These are phyloP conservation scores for Prunella vulgaris DNA, from an alignment of 257 asterid genomes.

Conservation along the genomic window DNA sequence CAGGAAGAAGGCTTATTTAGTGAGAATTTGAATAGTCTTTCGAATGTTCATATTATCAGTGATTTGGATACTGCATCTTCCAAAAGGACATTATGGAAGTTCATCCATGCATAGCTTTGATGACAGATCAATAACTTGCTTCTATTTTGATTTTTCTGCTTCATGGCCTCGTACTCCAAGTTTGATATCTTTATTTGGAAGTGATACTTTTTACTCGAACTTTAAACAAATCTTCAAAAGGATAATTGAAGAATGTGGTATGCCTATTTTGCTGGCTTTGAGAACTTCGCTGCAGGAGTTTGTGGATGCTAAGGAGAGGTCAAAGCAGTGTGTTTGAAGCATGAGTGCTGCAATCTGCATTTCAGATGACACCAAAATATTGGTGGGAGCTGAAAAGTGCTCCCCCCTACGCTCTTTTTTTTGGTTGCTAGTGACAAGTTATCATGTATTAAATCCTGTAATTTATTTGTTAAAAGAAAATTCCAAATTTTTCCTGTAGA, in stretches of 20 bases:
- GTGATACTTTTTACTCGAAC: conserved; percentile 76
- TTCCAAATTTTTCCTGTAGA: neutral
- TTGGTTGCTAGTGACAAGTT: too few relatives aligned
- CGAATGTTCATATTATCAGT: conserved; percentile 80
- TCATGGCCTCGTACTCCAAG: conserved; percentile 99
- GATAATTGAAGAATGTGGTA: conserved; percentile 92
- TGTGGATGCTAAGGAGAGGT: conserved; percentile 81
- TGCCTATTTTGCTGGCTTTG: conserved; percentile 69
- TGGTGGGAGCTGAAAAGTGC: neutral
- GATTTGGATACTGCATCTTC: conserved; percentile 72
- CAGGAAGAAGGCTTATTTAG: conserved; percentile 88
- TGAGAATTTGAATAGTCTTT: conserved; percentile 80
- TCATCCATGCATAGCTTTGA: conserved; percentile 83
- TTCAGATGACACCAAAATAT: neutral
- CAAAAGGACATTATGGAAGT: conserved; percentile 68
- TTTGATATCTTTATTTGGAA: conserved; percentile 91
- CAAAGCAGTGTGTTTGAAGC: conserved; percentile 98
- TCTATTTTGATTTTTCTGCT: conserved; percentile 96
- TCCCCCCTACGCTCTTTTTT: too few relatives aligned
- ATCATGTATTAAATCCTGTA: too few relatives aligned
- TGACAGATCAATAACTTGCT: conserved; percentile 86
- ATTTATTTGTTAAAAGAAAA: neutral
- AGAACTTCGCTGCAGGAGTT: conserved; percentile 70
- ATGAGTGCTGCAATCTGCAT: conserved; percentile 80
- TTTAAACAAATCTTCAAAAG: conserved; percentile 90